Conservation (phyloP, 192 early-diverging fungal genomes). For the Funneliformis mosseae region DNA sequence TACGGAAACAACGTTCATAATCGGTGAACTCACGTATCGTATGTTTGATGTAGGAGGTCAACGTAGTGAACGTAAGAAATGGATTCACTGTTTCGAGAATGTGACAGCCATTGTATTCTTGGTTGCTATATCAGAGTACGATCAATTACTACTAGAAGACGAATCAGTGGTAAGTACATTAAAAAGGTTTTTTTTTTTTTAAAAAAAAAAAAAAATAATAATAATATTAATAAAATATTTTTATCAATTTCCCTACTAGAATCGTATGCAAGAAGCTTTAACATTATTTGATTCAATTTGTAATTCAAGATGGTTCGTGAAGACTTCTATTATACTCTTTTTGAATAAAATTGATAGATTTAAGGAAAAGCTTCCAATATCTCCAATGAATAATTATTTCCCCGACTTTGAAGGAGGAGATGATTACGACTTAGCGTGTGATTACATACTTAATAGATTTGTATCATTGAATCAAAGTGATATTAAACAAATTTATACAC, state of each 20-base stretch:
- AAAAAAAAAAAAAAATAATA: neutral
- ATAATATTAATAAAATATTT: neutral
- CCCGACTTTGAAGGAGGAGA: conserved; percentile 76
- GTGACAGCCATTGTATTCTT: conserved; percentile 95
- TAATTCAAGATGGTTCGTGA: conserved; percentile 95
- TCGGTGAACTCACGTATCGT: conserved; percentile 91
- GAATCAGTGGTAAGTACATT: conserved; percentile 75
- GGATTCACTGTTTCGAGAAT: conserved; percentile 99
- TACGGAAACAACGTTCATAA: conserved; percentile 90
- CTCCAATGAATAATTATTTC: conserved; percentile 88
- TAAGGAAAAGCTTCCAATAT: conserved; percentile 82
- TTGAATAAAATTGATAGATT: conserved; percentile 99
- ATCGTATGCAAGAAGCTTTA: conserved; percentile 95
- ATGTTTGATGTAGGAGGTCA: conserved; percentile 99
- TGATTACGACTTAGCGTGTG: conserved; percentile 74
- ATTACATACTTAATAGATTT: conserved; percentile 81
- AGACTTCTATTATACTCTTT: conserved; percentile 97
- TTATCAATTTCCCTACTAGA: conserved; percentile 45
- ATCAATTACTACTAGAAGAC: conserved; percentile 94
- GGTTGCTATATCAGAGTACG: conserved; percentile 96
- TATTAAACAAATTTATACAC: conserved; percentile 83
- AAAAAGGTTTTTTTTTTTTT: neutral
- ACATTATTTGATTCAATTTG: conserved; percentile 98
- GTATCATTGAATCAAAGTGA: conserved; percentile 78
- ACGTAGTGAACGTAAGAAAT: conserved; percentile 97